A percentile compares a stretch with the other conserved stretches of the same genome.
These are phyloP conservation scores for Trypanosoma rangeli DNA, from an alignment of 208 protist genomes.

Conservation along the genomic window DNA sequence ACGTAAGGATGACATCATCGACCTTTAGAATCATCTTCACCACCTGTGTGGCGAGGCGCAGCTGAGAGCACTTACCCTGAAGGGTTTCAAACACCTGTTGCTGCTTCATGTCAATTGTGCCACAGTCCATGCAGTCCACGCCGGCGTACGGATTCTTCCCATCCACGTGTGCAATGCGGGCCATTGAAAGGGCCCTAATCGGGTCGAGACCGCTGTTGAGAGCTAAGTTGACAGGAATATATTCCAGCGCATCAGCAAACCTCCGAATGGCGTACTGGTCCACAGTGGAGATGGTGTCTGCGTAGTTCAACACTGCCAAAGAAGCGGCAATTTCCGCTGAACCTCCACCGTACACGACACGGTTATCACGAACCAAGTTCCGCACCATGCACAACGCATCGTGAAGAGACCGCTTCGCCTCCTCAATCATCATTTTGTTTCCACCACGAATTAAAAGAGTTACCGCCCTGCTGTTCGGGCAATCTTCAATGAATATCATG, in stretches of 20 bases:
- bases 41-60: slow-evolving; percentile 99
- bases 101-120: slow-evolving; percentile 97
- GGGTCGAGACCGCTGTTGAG: slow-evolving; percentile 98
- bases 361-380: slow-evolving; percentile 99
- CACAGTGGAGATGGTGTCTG: slow-evolving; percentile 92
- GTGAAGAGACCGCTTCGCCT: slow-evolving; percentile 99
- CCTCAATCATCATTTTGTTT: slow-evolving; percentile 99
- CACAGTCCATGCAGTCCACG: slow-evolving; percentile 97
- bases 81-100: slow-evolving; percentile 99
- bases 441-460: slow-evolving; percentile 99
- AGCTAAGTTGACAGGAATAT: slow-evolving; percentile 98
- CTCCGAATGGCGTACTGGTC: slow-evolving; percentile 99
- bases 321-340: slow-evolving; percentile 98
- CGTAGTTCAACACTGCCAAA: slow-evolving; percentile 90
- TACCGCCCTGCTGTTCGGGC: slow-evolving; percentile 97
- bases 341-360: slow-evolving; percentile 99
- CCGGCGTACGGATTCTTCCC: slow-evolving; percentile 96
- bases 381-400: slow-evolving; percentile 99
- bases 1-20: slow-evolving; percentile 98
- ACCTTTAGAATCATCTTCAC: slow-evolving; percentile 99
- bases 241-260: slow-evolving; percentile 99
- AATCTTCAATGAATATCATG: slow-evolving; percentile 99
- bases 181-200: slow-evolving; percentile 95
- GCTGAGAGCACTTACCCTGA: slow-evolving; percentile 98
- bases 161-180: slow-evolving; percentile 96